Evolutionary conservation across 129 eudicot species (phyloP).

Genomic region (Flaveria trinervia): DNA sequence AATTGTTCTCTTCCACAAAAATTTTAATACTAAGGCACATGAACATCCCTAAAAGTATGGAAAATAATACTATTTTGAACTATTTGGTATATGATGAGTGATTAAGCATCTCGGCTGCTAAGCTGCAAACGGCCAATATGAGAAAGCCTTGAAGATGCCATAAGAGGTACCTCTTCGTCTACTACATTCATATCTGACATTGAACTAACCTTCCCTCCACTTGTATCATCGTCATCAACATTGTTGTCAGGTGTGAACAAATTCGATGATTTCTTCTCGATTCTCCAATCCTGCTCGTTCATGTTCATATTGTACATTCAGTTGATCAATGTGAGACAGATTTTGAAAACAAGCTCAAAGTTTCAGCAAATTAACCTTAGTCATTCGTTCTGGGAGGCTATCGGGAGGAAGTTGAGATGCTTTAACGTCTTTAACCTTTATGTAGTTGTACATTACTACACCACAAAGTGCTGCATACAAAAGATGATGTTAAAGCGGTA

Average conservation of each 20-base stretch:
- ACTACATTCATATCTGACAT: slow-evolving; percentile 43
- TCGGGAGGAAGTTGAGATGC: slow-evolving; percentile 66
- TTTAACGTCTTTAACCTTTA: slow-evolving; percentile 82
- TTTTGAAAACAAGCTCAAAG: background rate
- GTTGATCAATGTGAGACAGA: background rate
- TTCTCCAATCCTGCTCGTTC: slow-evolving; percentile 63
- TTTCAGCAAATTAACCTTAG: slow-evolving; percentile 53
- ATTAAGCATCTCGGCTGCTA: slow-evolving; percentile 48
- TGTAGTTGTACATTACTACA: slow-evolving; percentile 91
- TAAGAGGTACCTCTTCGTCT: slow-evolving; percentile 61
- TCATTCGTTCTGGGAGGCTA: slow-evolving; percentile 60
- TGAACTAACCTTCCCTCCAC: slow-evolving; percentile 43
- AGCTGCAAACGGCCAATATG: slow-evolving; percentile 62
- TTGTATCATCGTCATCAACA: slow-evolving; percentile 40
- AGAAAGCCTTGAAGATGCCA: slow-evolving; percentile 58
- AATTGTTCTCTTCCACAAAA: slow-evolving; percentile 13
- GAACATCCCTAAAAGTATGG: slow-evolving; percentile 31
- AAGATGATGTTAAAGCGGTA: background rate
- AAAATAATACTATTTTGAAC: slow-evolving; percentile 27
- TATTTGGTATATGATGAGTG: slow-evolving; percentile 22
- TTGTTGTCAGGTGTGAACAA: slow-evolving; percentile 35
- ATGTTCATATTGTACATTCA: background rate
- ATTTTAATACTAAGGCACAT: slow-evolving; percentile 29
- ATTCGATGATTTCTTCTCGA: slow-evolving; percentile 75
- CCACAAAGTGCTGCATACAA: slow-evolving; percentile 74